These are phyloP conservation scores for Tribonema minus DNA, from an alignment of 108 stramenopile genomes.

Conservation along the genomic window DNA sequence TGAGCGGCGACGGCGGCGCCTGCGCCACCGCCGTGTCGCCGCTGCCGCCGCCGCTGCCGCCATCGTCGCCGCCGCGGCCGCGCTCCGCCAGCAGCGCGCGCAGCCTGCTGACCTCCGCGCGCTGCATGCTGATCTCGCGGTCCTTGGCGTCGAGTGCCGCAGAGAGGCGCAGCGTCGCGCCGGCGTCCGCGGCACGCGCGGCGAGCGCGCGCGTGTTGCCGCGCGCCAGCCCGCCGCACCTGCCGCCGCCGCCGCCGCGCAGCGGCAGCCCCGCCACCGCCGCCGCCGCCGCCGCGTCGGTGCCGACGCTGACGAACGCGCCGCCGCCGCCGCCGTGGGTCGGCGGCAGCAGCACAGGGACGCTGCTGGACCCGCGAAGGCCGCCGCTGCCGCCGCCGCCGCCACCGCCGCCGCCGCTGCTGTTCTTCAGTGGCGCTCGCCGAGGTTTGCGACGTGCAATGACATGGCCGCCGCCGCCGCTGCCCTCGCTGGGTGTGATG, in stretches of 20 bases:
- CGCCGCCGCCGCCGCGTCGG: too few species aligned
- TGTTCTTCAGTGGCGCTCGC: neutral
- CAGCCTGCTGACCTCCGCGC: constrained; percentile 10
- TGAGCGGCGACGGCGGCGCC: too few species aligned
- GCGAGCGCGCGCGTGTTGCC: neutral
- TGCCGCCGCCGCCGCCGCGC: too few species aligned
- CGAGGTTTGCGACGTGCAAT: neutral
- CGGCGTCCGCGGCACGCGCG: constrained; percentile 3
- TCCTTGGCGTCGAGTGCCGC: constrained; percentile 40
- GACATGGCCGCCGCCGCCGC: neutral
- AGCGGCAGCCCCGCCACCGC: too few species aligned
- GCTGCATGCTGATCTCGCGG: constrained; percentile 27
- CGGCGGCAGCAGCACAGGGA: too few species aligned
- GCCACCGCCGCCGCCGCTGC: neutral
- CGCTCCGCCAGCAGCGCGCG: constrained; percentile 1
- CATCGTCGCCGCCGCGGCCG: neutral
- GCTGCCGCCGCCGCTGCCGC: neutral
- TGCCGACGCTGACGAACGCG: too few species aligned
- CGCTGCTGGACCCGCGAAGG: neutral
- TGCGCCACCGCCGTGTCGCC: too few species aligned
- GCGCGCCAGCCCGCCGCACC: too few species aligned
- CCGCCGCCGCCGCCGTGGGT: too few species aligned
- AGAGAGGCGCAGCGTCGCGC: constrained; percentile 18
- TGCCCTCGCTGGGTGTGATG: neutral
- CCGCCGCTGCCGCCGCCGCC: neutral